Evolutionary conservation across 768 basidiomycete species (phyloP).

Genomic region (Tephrocybe sp.): DNA sequence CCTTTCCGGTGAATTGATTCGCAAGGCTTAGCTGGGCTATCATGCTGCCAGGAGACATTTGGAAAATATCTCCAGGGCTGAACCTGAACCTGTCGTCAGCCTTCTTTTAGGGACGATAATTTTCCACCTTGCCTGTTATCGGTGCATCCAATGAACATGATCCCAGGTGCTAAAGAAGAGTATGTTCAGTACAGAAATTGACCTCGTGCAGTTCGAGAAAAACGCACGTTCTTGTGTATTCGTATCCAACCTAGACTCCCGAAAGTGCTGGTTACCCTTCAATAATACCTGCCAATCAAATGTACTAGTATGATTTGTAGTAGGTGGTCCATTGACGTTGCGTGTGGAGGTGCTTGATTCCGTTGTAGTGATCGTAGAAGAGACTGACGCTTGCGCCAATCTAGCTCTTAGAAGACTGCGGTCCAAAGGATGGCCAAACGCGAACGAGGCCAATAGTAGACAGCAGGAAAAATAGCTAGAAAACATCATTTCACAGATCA

Average conservation of each 20-base stretch:
- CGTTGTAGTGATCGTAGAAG: background rate
- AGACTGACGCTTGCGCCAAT: background rate
- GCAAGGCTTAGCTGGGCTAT: conserved; percentile 33
- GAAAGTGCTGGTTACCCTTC: conserved; percentile 13
- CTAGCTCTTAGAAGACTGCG: conserved; percentile 2
- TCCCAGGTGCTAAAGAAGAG: conserved; percentile 25
- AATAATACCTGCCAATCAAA: conserved; percentile 8
- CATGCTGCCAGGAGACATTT: conserved; percentile 28
- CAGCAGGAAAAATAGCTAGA: conserved; percentile 11
- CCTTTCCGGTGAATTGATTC: conserved; percentile 31
- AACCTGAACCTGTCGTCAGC: conserved; percentile 7
- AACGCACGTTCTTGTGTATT: conserved; percentile 7
- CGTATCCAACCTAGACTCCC: conserved; percentile 2
- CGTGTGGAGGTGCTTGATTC: background rate
- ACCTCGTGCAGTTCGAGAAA: background rate
- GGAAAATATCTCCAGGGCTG: conserved; percentile 24
- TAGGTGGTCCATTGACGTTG: background rate
- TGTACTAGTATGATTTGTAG: background rate
- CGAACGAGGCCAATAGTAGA: conserved; percentile 9
- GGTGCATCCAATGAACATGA: conserved; percentile 36
- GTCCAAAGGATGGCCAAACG: conserved; percentile 9
- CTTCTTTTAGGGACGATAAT: background rate
- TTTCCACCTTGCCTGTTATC: conserved; percentile 27
- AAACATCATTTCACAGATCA: conserved; percentile 6
- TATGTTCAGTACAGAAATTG: background rate